Conservation (phyloP, 805 yeast genomes). For the Saturnispora galanensis region DNA sequence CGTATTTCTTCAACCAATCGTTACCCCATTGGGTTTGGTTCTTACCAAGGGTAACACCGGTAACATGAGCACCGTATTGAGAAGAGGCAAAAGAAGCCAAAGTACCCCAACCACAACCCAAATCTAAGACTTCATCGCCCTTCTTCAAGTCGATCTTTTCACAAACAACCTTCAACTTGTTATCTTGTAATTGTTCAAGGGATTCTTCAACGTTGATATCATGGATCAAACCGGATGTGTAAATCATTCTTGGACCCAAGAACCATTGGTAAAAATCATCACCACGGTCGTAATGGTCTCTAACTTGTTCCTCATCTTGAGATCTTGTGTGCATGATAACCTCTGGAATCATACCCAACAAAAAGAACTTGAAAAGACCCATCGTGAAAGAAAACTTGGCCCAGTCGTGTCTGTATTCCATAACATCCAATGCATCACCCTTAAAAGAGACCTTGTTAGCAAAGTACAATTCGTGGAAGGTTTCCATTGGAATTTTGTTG, state of each 20-base stretch:
- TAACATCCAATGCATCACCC: conserved; percentile 74
- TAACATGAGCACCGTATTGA: conserved; percentile 74
- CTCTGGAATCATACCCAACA: conserved; percentile 86
- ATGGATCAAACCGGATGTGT: conserved; percentile 75
- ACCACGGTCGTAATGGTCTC: conserved; percentile 94
- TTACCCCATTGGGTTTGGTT: conserved; percentile 91
- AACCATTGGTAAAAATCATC: conserved; percentile 93
- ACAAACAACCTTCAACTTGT: conserved; percentile 78
- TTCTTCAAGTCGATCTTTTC: conserved; percentile 67
- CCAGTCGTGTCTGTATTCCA: conserved; percentile 92
- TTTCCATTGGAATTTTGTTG: conserved; percentile 81
- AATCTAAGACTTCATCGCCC: conserved; percentile 70
- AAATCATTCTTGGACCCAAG: conserved; percentile 89
- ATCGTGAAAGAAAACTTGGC: conserved; percentile 70
- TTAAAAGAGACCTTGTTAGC: conserved; percentile 76
- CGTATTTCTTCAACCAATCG: conserved; percentile 55
- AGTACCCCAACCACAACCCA: conserved; percentile 97
- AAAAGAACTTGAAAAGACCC: conserved; percentile 66
- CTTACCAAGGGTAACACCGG: conserved; percentile 83
- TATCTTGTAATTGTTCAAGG: conserved; percentile 76
- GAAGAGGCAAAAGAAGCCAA: conserved; percentile 76
- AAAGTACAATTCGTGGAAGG: conserved; percentile 82
- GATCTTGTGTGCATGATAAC: conserved; percentile 85
- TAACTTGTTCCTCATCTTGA: conserved; percentile 93
- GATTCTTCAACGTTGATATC: conserved; percentile 67